These are phyloP conservation scores for Castanea mollissima DNA, from an alignment of 306 rosid genomes.

Conservation along the genomic window DNA sequence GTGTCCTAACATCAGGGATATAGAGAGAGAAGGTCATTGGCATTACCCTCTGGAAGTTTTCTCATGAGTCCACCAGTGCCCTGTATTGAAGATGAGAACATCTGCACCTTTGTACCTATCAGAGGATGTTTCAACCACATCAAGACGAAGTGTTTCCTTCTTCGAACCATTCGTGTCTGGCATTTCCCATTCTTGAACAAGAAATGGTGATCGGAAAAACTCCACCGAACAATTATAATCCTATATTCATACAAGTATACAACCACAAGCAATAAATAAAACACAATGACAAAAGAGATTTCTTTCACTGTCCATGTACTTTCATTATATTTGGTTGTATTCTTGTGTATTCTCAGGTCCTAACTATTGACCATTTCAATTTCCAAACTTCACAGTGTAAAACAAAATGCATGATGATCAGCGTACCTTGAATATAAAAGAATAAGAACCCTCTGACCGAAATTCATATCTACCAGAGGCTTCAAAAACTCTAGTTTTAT, in stretches of 20 bases:
- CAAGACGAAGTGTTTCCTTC: slow-evolving; percentile 92
- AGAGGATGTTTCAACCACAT: slow-evolving; percentile 68
- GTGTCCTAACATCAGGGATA: neutral
- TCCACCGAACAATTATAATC: slow-evolving; percentile 80
- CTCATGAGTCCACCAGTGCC: slow-evolving; percentile 99
- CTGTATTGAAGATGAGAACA: slow-evolving; percentile 82
- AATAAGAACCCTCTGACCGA: slow-evolving; percentile 84
- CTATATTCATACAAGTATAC: slow-evolving; percentile 30
- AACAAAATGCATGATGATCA: neutral
- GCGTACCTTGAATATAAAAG: slow-evolving; percentile 73
- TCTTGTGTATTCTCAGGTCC: no score
- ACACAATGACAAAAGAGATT: neutral
- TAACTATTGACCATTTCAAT: no score
- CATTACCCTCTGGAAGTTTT: slow-evolving; percentile 86
- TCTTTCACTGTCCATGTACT: no score
- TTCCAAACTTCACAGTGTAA: no score
- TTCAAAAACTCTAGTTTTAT: slow-evolving; percentile 65
- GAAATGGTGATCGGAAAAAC: slow-evolving; percentile 89
- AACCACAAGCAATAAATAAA: neutral
- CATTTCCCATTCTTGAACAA: slow-evolving; percentile 91
- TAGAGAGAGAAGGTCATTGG: neutral
- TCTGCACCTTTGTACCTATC: slow-evolving; percentile 75
- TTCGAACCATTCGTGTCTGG: slow-evolving; percentile 60
- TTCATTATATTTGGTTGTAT: no score
- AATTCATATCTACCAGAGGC: slow-evolving; percentile 70